Base-by-base conservation (phyloP, 768 basidiomycete species). In the Phlebiopsis gigantea region DNA sequence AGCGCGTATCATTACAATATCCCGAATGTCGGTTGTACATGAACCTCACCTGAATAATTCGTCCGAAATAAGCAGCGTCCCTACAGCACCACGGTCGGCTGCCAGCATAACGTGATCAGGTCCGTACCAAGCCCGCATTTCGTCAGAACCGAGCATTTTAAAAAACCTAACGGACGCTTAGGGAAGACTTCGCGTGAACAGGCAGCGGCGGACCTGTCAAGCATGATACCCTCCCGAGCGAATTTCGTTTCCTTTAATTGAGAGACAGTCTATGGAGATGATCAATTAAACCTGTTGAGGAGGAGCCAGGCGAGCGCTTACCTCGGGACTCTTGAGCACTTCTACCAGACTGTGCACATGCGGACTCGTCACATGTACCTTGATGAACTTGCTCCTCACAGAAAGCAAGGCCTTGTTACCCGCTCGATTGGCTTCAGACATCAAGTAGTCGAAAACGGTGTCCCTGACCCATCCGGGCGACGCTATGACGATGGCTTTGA, bases 51-150 rank as follows among this genome's bases (percentile, higher is more conserved):
- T 79, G 74, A 98, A 99, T 29, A 98, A 79, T 65, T 87, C 87
- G 65, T 99, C 97, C 17, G 94, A 96, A 44, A 99, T 98, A 53
- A 99, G 77, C 25, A 99, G 78, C 1, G 93, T 93, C 15, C 94
- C 94, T 42, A 98, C 85, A 0, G 97, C 97, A 0, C 94, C 95
- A 48, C 97, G 79, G 66, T 95, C 91, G 31, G 91, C 88, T 3
- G 97, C 97, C 21, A 97, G 79, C 49, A 79, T 77, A 55, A 99
- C 97, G 70, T 99, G 97, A 48, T 91, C 87, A 12, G 95, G 92
- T 1, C 96, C 97, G 70, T 99, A 99, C 97, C 97, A 99, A 4
- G 97, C 97, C 54, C 97, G 81, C 76, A 95, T 85, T 69, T 98
- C 95, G 63, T 99, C 95, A 1, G 80, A 80, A 0, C 88, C 93